Base-by-base conservation (phyloP, 2,329 filamentous ascomycete species). In the Sclerotinia subarctica region DNA sequence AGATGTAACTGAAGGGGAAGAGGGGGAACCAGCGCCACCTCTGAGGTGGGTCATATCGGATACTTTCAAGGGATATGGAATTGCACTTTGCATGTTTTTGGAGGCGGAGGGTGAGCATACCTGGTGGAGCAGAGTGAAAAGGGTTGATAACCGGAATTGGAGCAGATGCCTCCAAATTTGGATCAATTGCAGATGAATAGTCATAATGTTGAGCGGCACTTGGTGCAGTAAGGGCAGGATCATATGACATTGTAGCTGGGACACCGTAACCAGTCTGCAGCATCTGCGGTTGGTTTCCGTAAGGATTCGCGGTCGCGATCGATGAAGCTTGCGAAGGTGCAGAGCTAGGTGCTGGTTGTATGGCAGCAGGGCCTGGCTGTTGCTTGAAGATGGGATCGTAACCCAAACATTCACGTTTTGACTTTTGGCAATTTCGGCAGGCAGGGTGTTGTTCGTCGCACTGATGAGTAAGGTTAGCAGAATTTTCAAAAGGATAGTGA, bases 401-500 rank as follows among this genome's bases (percentile, higher is more conserved):
- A 67, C 92, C 92, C 60, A 93, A 78, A 77, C 92, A 95, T 75
- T 94, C 91, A 76, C 92, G 91, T 81, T 94, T 95, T 73, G 90
- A 93, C 79, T 95, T 95, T 77, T 90, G 89, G 81, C 92, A 95
- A 77, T 95, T 93, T 81, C 93, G 89, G 83, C 95, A 99, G 69
- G 90, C 89, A 29, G 95, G 95, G 79, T 97, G 93, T 70, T 88
- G 89, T 84, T 99, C 95, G 86, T 98, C 95, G 82, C 95, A 99
- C 95, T 97, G 78, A 73, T 70, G 71, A 71, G 69, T 73, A 5
- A 35, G 32, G 46, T 67, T 67, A 67, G 64, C 38, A 67, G 32
- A 66, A 57, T 62, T 67, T 67, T 67, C 35, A 52, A 32, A 49
- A 52, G 24, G 64, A 67, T 51, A 53, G 26, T 53, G 64, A 62